Evolutionary conservation across 2,329 filamentous ascomycete genomes (phyloP).

Genomic region (Juglanconis juglandina): DNA sequence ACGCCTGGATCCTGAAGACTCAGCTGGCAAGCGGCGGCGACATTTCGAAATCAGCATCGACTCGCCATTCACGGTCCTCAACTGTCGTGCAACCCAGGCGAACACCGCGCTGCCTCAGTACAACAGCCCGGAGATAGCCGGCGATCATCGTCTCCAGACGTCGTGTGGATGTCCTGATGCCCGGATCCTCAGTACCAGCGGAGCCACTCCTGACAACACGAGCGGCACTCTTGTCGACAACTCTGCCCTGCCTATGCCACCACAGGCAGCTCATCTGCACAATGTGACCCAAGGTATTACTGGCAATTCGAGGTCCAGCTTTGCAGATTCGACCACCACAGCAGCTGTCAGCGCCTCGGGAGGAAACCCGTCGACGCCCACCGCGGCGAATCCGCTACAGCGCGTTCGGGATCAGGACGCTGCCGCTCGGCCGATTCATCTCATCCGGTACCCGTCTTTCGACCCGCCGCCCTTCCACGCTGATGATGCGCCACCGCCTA

Average conservation of each 20-base stretch:
- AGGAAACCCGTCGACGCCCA: constrained; percentile 21
- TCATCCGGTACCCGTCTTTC: constrained; percentile 79
- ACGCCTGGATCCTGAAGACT: constrained; percentile 73
- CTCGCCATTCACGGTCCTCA: constrained; percentile 88
- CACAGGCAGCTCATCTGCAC: constrained; percentile 56
- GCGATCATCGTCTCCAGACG: constrained; percentile 44
- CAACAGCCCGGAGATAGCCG: constrained; percentile 50
- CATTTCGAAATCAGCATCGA: constrained; percentile 97
- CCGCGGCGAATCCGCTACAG: constrained; percentile 29
- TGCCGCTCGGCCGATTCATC: constrained; percentile 72
- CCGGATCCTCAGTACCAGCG: constrained; percentile 52
- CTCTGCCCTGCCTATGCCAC: constrained; percentile 41
- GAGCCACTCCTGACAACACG: constrained; percentile 56
- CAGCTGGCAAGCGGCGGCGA: constrained; percentile 66
- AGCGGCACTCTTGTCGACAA: constrained; percentile 43
- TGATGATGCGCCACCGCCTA: constrained; percentile 68
- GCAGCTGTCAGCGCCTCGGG: constrained; percentile 6
- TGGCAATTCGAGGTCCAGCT: constrained; percentile 8
- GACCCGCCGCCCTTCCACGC: constrained; percentile 85
- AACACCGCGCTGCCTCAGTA: constrained; percentile 86
- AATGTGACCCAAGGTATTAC: constrained; percentile 15
- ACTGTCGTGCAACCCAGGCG: constrained; percentile 86
- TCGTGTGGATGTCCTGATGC: constrained; percentile 55
- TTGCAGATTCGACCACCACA: constrained; percentile 18
- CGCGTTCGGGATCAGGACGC: constrained; percentile 30